Base-by-base conservation (phyloP, 257 asterid species). In the Haberlea rhodopensis region DNA sequence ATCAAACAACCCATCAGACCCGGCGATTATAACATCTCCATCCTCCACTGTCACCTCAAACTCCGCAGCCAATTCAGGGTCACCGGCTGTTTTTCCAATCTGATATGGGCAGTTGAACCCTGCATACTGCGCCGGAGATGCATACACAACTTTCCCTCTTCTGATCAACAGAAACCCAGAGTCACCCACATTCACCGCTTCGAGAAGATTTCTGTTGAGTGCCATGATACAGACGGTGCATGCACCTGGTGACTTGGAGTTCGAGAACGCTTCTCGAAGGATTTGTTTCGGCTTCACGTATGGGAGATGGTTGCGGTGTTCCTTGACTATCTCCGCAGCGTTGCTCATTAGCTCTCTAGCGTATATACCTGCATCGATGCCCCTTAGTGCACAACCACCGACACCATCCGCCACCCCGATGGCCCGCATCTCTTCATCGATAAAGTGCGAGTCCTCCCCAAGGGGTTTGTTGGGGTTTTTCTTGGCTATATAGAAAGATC, bases 401-500 rank as follows among this genome's bases (percentile, higher is more conserved):
- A n/a, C 19, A 0, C 85, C 85, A 45, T 82, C 85, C 0, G 85
- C 85, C 1, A 82, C 71, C 0, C 83, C 85, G 10, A 82, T 68
- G 0, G 63, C 68, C 54, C 78, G 84, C 13, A 45, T 22, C 21
- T 48, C 53, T 0, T 10, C 32, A 20, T 24, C 29, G 34, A 74
- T 19, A 34, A 82, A 76, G 70, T 70, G 60, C 0, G 81, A 73
- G 24, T 82, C 87, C 15, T 79, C 72, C 0, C 85, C 81, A 11
- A 19, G 24, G 24, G 83, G 81, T 8, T 28, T n/a, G n/a, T n/a
- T n/a, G n/a, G n/a, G n/a, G n/a, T n/a, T 48, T 0, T 45, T 24
- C 45, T 79, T 76, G 1, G 87, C 81, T 2, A 71, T 49, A 70
- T 76, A 76, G 26, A 6, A 60, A 0, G 81, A 57, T 0, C 59